Evolutionary conservation across 2,329 filamentous ascomycete genomes (phyloP), one percentile per base, ranked within the genome.

Genomic region (Sporothrix schenckii): DNA sequence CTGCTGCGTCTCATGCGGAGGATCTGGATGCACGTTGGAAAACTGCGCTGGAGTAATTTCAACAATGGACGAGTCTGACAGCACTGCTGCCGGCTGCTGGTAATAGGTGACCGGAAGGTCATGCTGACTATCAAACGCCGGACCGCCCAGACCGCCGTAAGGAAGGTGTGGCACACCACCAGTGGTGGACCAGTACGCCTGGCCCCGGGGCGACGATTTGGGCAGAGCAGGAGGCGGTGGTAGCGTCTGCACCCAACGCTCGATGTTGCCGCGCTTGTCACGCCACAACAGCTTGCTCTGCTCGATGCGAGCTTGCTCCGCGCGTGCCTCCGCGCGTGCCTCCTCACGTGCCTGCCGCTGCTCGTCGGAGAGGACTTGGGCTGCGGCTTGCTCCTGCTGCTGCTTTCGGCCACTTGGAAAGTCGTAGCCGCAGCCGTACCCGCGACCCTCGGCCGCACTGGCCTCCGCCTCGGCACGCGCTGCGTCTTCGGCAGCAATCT

Each of bases 41-140:
- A 73, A 73, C 47, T 73, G 72, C 4, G 61, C 50, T 10, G 70
- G 50, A 1, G 72, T 70, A 27, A 73, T 73, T 41, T 73, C 72
- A 10, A 73, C 58, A 27, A 73, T 50, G 19, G 72, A 73, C 52
- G 72, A 71, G 24, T 65, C 70, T 14, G 70, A 67, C 21, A 61
- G 30, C 2, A 50, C 19, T 24, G 30, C 54, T 4, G 54, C 49
- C 47, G 21, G n/a, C 30, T 56, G 41, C 14, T 27, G 30, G 44
- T 47, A 27, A 4, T 27, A 44, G 56, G 39, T 6, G n/a, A 21
- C 41, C 10, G 41, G 41, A 13, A 6, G 50, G n/a, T n/a, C 30
- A 10, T 49, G 47, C 4, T 49, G 47, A 27, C 47, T n/a, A 24
- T 34, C 44, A 34, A 66, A 52, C 2, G 63, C 24, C 9, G 63